Evolutionary conservation across 345 rosid species (phyloP).

Genomic region (Pistacia atlantica): DNA sequence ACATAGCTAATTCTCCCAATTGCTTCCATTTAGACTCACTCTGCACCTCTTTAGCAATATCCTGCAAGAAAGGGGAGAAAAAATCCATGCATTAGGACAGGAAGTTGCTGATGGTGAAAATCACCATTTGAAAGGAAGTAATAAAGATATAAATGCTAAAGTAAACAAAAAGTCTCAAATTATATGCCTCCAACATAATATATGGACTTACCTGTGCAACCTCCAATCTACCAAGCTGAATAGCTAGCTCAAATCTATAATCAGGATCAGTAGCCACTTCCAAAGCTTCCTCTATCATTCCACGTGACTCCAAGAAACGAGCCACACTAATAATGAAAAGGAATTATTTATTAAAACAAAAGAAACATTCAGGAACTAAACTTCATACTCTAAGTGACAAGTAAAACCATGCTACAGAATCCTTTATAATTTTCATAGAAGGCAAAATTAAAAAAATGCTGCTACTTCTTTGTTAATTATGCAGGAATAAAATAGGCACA

Average conservation of each 20-base stretch:
- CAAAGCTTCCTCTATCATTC: conserved; percentile 94
- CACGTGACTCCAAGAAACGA: conserved; percentile 95
- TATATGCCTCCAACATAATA: background rate
- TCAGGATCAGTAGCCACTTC: conserved; percentile 98
- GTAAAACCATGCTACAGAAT: background rate
- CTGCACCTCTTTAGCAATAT: conserved; percentile 77
- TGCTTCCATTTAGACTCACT: conserved; percentile 99
- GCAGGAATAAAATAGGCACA: background rate
- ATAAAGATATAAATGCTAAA: conserved; percentile 1
- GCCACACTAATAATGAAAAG: conserved; percentile 74
- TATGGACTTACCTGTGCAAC: conserved; percentile 73
- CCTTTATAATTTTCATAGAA: background rate
- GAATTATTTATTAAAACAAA: conserved; percentile 24
- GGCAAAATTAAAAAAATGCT: background rate
- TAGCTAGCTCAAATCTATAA: conserved; percentile 93
- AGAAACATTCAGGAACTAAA: background rate
- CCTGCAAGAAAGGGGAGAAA: conserved; percentile 45
- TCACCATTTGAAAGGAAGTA: conserved; percentile 3
- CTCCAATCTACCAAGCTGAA: conserved; percentile 92
- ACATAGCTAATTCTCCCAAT: conserved; percentile 97
- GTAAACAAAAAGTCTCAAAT: conserved; percentile 1
- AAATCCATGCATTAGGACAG: conserved; percentile 4
- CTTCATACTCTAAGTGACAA: background rate
- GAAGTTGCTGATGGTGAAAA: conserved; percentile 13
- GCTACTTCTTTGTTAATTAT: background rate